Conservation (phyloP, 2,329 filamentous ascomycete genomes). For the Acrocalymma vagum region DNA sequence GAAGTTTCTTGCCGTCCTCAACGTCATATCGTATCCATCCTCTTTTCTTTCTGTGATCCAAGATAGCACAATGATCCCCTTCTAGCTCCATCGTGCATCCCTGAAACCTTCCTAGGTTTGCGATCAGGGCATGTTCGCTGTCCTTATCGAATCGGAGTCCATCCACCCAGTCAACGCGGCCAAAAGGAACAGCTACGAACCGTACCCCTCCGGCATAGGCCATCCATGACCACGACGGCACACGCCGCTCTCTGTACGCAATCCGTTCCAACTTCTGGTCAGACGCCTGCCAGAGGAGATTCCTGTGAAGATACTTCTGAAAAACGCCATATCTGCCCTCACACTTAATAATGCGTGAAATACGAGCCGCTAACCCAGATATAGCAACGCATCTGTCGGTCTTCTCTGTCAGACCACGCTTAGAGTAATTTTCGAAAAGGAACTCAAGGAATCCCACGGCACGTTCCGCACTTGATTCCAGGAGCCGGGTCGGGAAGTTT, state of each 20-base stretch:
- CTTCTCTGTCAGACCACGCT: conserved; percentile 6
- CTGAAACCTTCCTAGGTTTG: conserved; percentile 7
- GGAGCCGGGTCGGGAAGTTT: conserved; percentile 11
- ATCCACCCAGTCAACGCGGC: conserved; percentile 9
- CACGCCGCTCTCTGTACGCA: neutral
- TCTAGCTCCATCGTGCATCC: conserved; percentile 2
- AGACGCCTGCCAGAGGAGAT: conserved; percentile 18
- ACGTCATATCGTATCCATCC: conserved; percentile 10
- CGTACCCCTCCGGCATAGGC: conserved; percentile 10
- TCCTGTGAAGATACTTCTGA: conserved; percentile 16
- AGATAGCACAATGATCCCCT: conserved; percentile 2
- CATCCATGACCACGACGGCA: conserved; percentile 21
- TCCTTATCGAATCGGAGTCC: conserved; percentile 2
- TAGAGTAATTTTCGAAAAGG: conserved; percentile 18
- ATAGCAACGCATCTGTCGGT: conserved; percentile 19
- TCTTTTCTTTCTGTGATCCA: conserved; percentile 8
- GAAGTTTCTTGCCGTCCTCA: conserved; percentile 1
- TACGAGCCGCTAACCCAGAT: conserved; percentile 15
- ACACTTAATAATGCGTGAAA: conserved; percentile 8
- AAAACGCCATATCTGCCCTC: conserved; percentile 18
- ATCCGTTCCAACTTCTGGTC: conserved; percentile 11
- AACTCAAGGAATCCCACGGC: conserved; percentile 8
- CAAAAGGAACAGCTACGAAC: conserved; percentile 9
- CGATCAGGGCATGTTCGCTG: conserved; percentile 15
- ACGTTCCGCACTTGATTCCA: conserved; percentile 1